Conservation (phyloP, 2,329 filamentous ascomycete species). For the Aspergillus sp. region DNA sequence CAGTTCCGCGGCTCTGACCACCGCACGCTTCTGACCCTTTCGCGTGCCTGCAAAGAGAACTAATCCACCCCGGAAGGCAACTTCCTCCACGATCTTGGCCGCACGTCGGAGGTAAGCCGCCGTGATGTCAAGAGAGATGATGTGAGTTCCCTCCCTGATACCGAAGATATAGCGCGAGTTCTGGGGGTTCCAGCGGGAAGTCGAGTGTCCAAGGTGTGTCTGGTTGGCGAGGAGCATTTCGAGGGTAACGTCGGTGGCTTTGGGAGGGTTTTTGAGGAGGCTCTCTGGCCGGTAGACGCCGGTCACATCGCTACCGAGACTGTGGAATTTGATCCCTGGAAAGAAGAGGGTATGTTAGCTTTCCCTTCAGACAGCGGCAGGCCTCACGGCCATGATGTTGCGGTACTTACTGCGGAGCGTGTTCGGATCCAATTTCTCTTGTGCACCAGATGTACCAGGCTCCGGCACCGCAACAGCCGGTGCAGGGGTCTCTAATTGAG, state of each 20-base stretch:
- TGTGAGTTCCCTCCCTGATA: slow-evolving; percentile 82
- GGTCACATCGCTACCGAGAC: slow-evolving; percentile 33
- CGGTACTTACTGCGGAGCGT: slow-evolving; percentile 28
- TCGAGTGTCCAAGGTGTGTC: slow-evolving; percentile 86
- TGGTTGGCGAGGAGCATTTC: slow-evolving; percentile 88
- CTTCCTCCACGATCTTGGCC: slow-evolving; percentile 86
- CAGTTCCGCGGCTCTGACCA: slow-evolving; percentile 77
- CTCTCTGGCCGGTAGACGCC: slow-evolving; percentile 35
- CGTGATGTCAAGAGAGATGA: slow-evolving; percentile 87
- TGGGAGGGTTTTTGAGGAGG: slow-evolving; percentile 67
- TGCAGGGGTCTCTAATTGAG: slow-evolving; percentile 18
- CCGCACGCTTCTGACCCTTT: slow-evolving; percentile 74
- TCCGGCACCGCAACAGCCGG: slow-evolving; percentile 4
- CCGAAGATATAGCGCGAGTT: slow-evolving; percentile 96
- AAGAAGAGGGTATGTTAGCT: background rate
- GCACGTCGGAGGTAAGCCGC: slow-evolving; percentile 88
- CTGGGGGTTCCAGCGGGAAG: slow-evolving; percentile 88
- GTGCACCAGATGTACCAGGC: slow-evolving; percentile 9
- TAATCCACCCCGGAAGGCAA: slow-evolving; percentile 77
- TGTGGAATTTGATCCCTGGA: slow-evolving; percentile 34
- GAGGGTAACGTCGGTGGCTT: slow-evolving; percentile 78
- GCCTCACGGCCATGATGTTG: background rate
- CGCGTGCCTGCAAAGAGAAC: slow-evolving; percentile 90
- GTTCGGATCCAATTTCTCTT: slow-evolving; percentile 19
- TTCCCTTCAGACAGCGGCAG: background rate